Evolutionary conservation across 345 rosid species (phyloP).

Genomic region (Mallotus nudiflorus): DNA sequence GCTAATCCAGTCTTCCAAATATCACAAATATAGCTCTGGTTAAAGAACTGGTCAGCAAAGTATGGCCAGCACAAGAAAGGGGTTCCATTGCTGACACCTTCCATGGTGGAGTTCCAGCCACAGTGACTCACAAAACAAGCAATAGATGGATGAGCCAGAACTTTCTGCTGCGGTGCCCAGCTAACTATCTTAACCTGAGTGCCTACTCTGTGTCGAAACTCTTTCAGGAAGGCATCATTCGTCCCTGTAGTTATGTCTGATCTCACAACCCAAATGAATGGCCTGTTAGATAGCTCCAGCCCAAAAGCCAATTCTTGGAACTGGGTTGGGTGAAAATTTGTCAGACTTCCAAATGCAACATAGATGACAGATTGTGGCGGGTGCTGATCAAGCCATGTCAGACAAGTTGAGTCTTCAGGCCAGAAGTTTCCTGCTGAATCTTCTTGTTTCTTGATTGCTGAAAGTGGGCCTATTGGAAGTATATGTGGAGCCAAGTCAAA

Average conservation of each 20-base stretch:
- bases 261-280: conserved; percentile 22
- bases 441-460: not conserved
- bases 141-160: conserved; percentile 13
- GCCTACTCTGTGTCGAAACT: not conserved
- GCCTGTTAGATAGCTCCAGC: conserved; percentile 11
- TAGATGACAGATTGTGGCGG: conserved; percentile 13
- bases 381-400: conserved; percentile 26
- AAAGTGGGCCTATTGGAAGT: conserved; percentile 23
- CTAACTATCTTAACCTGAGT: not conserved
- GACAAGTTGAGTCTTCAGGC: conserved; percentile 5
- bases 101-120: conserved; percentile 28
- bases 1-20: conserved; percentile 32
- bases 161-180: conserved; percentile 21
- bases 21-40: conserved; percentile 27
- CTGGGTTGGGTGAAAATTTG: not conserved
- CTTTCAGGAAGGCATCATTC: not conserved
- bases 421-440: conserved; percentile 4
- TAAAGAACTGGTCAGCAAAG: conserved; percentile 29
- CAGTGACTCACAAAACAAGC: conserved; percentile 25
- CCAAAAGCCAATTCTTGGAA: conserved; percentile 24
- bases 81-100: conserved; percentile 19
- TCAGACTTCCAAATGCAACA: conserved; percentile 20
- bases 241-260: not conserved
- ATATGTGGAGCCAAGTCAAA: conserved; percentile 9
- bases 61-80: conserved; percentile 33